Conservation (phyloP, 2,329 filamentous ascomycete genomes). For the Didymella arachidicola region DNA sequence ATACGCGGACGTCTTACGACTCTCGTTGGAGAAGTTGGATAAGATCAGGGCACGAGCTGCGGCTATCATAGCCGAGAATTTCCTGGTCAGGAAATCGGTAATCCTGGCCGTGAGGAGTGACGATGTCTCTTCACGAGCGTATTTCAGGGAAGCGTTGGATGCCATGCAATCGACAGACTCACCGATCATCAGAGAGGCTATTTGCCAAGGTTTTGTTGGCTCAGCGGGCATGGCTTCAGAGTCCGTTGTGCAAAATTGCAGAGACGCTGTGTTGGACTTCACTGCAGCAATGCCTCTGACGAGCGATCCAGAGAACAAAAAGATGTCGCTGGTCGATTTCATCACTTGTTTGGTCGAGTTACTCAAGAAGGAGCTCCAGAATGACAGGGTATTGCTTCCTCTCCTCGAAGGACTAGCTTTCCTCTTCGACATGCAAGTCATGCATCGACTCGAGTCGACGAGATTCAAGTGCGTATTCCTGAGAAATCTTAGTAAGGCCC, state of each 20-base stretch:
- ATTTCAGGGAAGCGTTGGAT: conserved; percentile 64
- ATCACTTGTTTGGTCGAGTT: conserved; percentile 39
- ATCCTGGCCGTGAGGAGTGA: conserved; percentile 21
- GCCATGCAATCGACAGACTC: conserved; percentile 25
- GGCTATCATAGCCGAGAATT: conserved; percentile 22
- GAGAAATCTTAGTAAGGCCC: not conserved
- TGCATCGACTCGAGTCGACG: conserved; percentile 49
- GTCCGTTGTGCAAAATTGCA: conserved; percentile 73
- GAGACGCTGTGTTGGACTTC: conserved; percentile 66
- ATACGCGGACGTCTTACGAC: conserved; percentile 63
- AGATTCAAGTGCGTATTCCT: conserved; percentile 62
- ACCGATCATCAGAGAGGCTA: conserved; percentile 41
- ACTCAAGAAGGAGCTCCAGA: conserved; percentile 44
- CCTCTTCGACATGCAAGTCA: conserved; percentile 61
- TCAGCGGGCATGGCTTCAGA: conserved; percentile 82
- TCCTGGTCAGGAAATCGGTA: conserved; percentile 18
- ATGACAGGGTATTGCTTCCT: conserved; percentile 77
- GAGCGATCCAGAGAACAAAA: not conserved
- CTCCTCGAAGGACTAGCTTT: conserved; percentile 80
- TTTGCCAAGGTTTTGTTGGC: conserved; percentile 73
- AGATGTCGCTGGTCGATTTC: conserved; percentile 38
- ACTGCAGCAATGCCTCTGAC: conserved; percentile 39
- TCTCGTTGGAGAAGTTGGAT: conserved; percentile 89
- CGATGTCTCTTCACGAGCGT: conserved; percentile 65
- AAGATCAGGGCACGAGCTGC: conserved; percentile 68